Evolutionary conservation across 208 protist genomes (phyloP).

Genomic region (Acanthamoeba lenticulata): DNA sequence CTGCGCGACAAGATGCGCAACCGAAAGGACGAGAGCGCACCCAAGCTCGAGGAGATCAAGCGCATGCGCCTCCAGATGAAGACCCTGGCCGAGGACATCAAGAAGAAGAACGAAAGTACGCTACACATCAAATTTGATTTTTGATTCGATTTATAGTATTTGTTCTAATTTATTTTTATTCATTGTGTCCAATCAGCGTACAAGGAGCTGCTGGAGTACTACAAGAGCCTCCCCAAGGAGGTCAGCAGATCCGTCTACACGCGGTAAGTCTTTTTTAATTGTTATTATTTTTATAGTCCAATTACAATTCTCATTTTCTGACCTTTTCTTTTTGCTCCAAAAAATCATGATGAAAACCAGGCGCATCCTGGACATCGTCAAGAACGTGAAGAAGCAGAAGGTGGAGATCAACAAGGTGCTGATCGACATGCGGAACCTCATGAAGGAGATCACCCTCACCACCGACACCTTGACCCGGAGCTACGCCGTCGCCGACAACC

Average conservation of each 20-base stretch:
- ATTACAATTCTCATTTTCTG: no score
- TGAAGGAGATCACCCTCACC: constrained; percentile 80
- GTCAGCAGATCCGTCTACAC: constrained; percentile 77
- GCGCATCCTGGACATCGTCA: constrained; percentile 80
- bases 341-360: no score
- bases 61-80: constrained; percentile 77
- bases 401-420: constrained; percentile 80
- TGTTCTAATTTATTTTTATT: background rate
- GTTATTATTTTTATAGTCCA: no score
- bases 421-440: constrained; percentile 73
- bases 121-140: background rate
- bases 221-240: constrained; percentile 75
- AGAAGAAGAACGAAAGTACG: constrained; percentile 72
- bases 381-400: constrained; percentile 85
- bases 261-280: background rate
- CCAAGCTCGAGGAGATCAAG: constrained; percentile 78
- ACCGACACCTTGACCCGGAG: constrained; percentile 72
- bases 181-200: background rate
- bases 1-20: constrained; percentile 54
- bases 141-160: background rate
- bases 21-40: constrained; percentile 61
- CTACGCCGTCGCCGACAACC: constrained; percentile 73
- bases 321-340: no score
- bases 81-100: constrained; percentile 71
- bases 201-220: constrained; percentile 73